A percentile compares a stretch with the other conserved stretches of the same genome.
Evolutionary conservation across 306 rosid genomes (phyloP).

Genomic region (Trifolium repens): DNA sequence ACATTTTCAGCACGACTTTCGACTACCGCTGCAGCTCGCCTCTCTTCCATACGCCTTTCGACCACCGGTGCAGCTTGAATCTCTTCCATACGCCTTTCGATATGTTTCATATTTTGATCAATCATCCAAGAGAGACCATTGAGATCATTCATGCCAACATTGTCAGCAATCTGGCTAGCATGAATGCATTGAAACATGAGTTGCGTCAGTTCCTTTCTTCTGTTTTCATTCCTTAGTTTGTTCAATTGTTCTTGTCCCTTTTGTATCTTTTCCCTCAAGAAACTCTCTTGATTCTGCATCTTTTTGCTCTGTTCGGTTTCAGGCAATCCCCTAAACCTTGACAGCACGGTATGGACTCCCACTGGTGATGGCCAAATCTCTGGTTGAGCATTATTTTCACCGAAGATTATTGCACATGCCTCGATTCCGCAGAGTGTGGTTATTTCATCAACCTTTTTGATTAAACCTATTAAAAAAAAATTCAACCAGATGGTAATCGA

Average conservation of each 20-base stretch:
- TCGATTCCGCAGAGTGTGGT: slow-evolving; percentile 36
- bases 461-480: neutral
- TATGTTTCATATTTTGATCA: slow-evolving; percentile 26
- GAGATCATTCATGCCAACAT: slow-evolving; percentile 10
- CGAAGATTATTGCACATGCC: slow-evolving; percentile 42
- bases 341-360: neutral
- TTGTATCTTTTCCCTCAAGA: slow-evolving; percentile 14
- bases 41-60: neutral
- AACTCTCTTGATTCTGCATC: slow-evolving; percentile 39
- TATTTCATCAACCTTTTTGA: neutral
- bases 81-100: neutral
- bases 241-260: slow-evolving; percentile 37
- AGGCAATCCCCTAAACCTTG: neutral
- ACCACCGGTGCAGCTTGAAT: neutral
- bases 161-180: neutral
- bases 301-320: slow-evolving; percentile 6
- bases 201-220: slow-evolving; percentile 22
- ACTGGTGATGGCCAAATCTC: slow-evolving; percentile 41
- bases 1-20: too few relatives aligned
- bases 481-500: neutral
- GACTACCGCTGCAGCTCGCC: too few relatives aligned
- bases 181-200: slow-evolving; percentile 29
- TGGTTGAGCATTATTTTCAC: slow-evolving; percentile 24
- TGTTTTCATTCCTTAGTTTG: slow-evolving; percentile 21
- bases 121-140: slow-evolving; percentile 24